Evolutionary conservation across 192 early-diverging fungal genomes (phyloP), one percentile per base, ranked within the genome.

Genomic region (Coemansia nantahalensis): DNA sequence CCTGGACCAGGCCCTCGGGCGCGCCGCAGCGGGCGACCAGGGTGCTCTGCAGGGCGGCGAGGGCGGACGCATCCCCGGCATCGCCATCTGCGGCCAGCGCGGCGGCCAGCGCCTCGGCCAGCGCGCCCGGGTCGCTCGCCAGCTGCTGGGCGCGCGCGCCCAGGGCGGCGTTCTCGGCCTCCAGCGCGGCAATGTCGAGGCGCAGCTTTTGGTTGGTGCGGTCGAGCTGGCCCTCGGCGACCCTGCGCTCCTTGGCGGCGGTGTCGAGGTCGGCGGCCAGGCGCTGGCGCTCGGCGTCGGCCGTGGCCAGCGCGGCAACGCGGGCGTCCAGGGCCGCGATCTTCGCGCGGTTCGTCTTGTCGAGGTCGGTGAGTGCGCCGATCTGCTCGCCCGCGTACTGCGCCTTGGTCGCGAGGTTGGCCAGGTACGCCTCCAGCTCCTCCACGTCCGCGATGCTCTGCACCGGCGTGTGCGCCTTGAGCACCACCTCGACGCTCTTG

Each of bases 381-480:
- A 77, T 77, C 39, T 77, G 66, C 54, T 77, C 67, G 16, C 67
- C 66, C 2, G 73, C 65, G 23, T 62, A 62, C 28, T 70, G 73
- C 9, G 73, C 35, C 28, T 79, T 79, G 37, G 45, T 43, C 37
- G 61, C 68, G 2, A 79, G 54, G 46, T 74, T 74, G 1, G 54
- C 55, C 24, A 79, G 53, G 26, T 65, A 57, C 16, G 57, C 62
- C 45, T 79, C 77, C 7, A 79, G 70, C 44, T 73, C 77, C 1
- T 79, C 77, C 14, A 56, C 58, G 2, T 79, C 77, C 16, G 66
- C 70, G 24, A 79, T 79, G 28, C 70, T 74, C 28, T 62, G 57
- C 5, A 79, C 62, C 1, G 77, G 77, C 4, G 77, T 79, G 0
- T 56, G 55, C 31, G 48, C 51, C 18, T 69, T 60, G 1, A 79